phyloP scores from a whole-genome alignment of 179 eudicot genomes.

The Beta corolliflora region DNA sequence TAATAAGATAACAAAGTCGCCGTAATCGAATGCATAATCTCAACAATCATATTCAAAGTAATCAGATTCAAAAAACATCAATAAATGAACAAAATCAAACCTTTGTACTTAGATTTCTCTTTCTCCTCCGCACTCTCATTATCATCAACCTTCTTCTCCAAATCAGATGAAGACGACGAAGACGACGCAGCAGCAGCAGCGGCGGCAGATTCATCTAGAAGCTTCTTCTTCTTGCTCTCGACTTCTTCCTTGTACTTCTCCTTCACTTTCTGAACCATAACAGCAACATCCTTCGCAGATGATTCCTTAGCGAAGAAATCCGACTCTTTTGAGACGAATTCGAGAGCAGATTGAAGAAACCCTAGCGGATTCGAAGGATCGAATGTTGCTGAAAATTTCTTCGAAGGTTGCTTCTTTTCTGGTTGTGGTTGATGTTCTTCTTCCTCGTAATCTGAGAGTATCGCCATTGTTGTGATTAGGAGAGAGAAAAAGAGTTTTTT shows the following conservation, averaged over 20 bases:
- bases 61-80: neutral
- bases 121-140: slow-evolving; percentile 23
- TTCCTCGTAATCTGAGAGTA: slow-evolving; percentile 59
- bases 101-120: slow-evolving; percentile 40
- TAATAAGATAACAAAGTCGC: neutral
- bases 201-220: slow-evolving; percentile 18
- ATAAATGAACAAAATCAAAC: too few species aligned
- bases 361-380: slow-evolving; percentile 61
- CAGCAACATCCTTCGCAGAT: slow-evolving; percentile 35
- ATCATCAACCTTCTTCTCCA: slow-evolving; percentile 11
- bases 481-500: neutral
- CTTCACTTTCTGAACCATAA: slow-evolving; percentile 32
- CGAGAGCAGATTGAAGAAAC: slow-evolving; percentile 61
- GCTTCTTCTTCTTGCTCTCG: slow-evolving; percentile 24
- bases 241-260: slow-evolving; percentile 31
- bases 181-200: neutral
- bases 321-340: slow-evolving; percentile 53
- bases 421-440: slow-evolving; percentile 19
- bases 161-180: neutral
- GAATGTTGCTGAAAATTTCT: slow-evolving; percentile 40
- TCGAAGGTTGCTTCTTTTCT: neutral
- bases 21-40: neutral
- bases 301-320: slow-evolving; percentile 49
- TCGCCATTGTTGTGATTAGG: slow-evolving; percentile 48
- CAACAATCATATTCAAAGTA: neutral